These are phyloP conservation scores for Orobanche coerulescens DNA, from an alignment of 257 asterid species.

Conservation along the genomic window DNA sequence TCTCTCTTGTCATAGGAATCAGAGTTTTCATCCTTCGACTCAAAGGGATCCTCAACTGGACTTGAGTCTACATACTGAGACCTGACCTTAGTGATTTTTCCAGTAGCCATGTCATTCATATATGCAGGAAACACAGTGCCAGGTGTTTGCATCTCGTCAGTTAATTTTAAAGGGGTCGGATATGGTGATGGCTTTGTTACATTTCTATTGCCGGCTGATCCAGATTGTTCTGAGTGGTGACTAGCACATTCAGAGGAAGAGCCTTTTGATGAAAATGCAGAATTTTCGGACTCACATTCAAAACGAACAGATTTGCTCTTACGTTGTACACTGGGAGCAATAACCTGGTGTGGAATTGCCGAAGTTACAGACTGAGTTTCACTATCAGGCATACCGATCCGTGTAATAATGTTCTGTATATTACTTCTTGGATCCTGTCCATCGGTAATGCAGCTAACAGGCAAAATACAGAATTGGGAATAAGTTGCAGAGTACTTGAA, in stretches of 20 bases:
- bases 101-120: slow-evolving; percentile 34
- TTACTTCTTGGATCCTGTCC: slow-evolving; percentile 26
- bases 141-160: slow-evolving; percentile 87
- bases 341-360: slow-evolving; percentile 25
- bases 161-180: slow-evolving; percentile 69
- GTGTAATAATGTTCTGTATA: not conserved
- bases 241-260: slow-evolving; percentile 40
- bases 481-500: slow-evolving; percentile 4
- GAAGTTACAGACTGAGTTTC: slow-evolving; percentile 26
- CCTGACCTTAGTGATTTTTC: slow-evolving; percentile 41
- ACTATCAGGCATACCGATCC: slow-evolving; percentile 16
- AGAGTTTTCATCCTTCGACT: slow-evolving; percentile 31
- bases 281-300: slow-evolving; percentile 30
- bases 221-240: slow-evolving; percentile 31
- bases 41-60: slow-evolving; percentile 24
- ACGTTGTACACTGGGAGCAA: slow-evolving; percentile 26
- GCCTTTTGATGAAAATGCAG: slow-evolving; percentile 34
- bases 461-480: slow-evolving; percentile 7
- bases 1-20: slow-evolving; percentile 23
- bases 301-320: slow-evolving; percentile 41
- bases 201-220: slow-evolving; percentile 24
- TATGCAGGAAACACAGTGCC: slow-evolving; percentile 77
- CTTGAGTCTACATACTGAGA: slow-evolving; percentile 54
- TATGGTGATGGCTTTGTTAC: slow-evolving; percentile 45
- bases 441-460: slow-evolving; percentile 48